Percentiles rank a stretch among this genome's conserved stretches.
Conservation (phyloP, 2,329 filamentous ascomycete species). For the Macrophomina phaseolina region DNA sequence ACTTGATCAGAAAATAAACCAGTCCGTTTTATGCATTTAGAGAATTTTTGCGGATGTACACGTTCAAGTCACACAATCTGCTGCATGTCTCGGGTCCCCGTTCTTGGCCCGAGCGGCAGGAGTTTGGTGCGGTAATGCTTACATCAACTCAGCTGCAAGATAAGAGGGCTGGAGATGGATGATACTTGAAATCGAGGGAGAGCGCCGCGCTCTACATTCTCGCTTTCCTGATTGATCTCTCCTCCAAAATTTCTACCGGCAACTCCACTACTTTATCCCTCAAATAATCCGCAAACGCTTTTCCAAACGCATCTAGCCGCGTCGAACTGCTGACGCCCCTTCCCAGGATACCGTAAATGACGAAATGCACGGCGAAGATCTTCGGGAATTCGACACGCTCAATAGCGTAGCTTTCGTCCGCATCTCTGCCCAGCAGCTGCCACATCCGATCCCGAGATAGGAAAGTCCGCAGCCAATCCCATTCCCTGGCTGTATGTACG, state of each 20-base stretch:
- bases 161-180: too few relatives aligned
- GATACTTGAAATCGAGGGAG: too few relatives aligned
- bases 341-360: conserved; percentile 55
- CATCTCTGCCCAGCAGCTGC: conserved; percentile 53
- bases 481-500: conserved; percentile 50
- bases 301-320: conserved; percentile 53
- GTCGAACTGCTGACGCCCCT: conserved; percentile 54
- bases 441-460: conserved; percentile 41
- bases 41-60: too few relatives aligned
- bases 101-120: too few relatives aligned
- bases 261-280: conserved; percentile 52
- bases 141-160: too few relatives aligned
- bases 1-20: too few relatives aligned
- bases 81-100: too few relatives aligned
- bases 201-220: background rate
- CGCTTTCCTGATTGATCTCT: background rate
- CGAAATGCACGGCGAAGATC: conserved; percentile 54
- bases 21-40: too few relatives aligned
- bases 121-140: too few relatives aligned
- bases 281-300: conserved; percentile 57
- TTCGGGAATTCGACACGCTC: conserved; percentile 57
- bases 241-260: conserved; percentile 41
- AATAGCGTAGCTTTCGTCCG: conserved; percentile 47
- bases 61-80: too few relatives aligned
- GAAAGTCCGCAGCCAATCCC: conserved; percentile 49